A percentile compares a stretch with the other conserved stretches of the same genome.
phyloP scores from a whole-genome alignment of 441 rosid species.

The Melastoma candidum region DNA sequence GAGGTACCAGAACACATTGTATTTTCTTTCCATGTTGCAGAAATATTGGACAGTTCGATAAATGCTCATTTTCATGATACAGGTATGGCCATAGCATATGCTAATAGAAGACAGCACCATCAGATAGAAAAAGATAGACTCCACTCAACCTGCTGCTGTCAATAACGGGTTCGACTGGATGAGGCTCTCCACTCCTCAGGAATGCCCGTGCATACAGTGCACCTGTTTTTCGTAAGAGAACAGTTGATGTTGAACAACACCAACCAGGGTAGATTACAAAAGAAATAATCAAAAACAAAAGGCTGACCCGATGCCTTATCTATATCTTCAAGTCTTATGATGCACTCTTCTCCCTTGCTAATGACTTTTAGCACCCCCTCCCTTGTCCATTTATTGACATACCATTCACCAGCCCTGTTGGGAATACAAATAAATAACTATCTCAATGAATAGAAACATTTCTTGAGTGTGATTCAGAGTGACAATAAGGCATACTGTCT shows the following conservation, averaged over 20 bases:
- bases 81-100: no score
- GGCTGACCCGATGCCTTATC: constrained; percentile 47
- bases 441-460: no score
- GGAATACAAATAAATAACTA: no score
- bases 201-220: constrained; percentile 91
- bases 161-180: constrained; percentile 93
- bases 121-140: constrained; percentile 8
- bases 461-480: no score
- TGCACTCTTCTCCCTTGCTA: constrained; percentile 94
- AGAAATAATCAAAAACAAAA: neutral
- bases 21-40: no score
- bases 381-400: constrained; percentile 99
- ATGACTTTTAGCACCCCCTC: constrained; percentile 78
- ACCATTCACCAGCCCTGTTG: constrained; percentile 96
- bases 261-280: neutral
- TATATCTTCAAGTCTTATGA: constrained; percentile 92
- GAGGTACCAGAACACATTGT: no score
- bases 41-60: no score
- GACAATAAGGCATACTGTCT: no score
- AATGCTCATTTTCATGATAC: no score
- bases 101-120: no score
- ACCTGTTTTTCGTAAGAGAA: constrained; percentile 26
- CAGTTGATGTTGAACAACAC: constrained; percentile 5
- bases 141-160: constrained; percentile 86
- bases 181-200: constrained; percentile 81